Percentiles rank a stretch among this genome's conserved stretches.
phyloP scores from a whole-genome alignment of 495 filamentous ascomycete genomes.

The Xylaria telfairii region DNA sequence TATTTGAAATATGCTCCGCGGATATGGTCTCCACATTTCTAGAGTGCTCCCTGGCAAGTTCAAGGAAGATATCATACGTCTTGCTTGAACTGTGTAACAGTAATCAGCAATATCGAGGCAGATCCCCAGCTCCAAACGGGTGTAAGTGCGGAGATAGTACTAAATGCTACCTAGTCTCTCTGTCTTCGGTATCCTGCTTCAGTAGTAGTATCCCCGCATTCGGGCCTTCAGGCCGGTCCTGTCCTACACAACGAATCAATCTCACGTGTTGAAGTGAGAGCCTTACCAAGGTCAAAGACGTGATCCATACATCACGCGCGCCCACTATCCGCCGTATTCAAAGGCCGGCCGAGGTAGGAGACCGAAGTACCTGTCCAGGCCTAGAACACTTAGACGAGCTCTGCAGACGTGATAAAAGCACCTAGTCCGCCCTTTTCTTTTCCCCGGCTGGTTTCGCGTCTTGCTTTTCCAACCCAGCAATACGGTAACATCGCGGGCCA shows the following conservation, averaged over 20 bases:
- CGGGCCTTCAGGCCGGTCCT: conserved; percentile 3
- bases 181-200: neutral
- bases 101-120: conserved; percentile 3
- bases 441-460: neutral
- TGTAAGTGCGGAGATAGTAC: neutral
- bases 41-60: neutral
- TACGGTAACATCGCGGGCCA: neutral
- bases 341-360: no score
- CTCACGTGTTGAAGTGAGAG: neutral
- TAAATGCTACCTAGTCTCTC: conserved; percentile 4
- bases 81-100: neutral
- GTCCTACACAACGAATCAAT: neutral
- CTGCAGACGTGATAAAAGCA: conserved; percentile 4
- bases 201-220: conserved; percentile 1
- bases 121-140: neutral
- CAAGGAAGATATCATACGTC: neutral
- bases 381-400: neutral
- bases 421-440: neutral
- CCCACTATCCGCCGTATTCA: neutral
- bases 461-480: neutral
- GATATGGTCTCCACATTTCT: neutral
- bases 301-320: neutral
- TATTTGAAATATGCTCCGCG: neutral
- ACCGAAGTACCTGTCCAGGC: conserved; percentile 1
- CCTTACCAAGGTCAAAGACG: neutral